Base-by-base conservation (phyloP, 352 stramenopile species). In the Phytophthora rubi region DNA sequence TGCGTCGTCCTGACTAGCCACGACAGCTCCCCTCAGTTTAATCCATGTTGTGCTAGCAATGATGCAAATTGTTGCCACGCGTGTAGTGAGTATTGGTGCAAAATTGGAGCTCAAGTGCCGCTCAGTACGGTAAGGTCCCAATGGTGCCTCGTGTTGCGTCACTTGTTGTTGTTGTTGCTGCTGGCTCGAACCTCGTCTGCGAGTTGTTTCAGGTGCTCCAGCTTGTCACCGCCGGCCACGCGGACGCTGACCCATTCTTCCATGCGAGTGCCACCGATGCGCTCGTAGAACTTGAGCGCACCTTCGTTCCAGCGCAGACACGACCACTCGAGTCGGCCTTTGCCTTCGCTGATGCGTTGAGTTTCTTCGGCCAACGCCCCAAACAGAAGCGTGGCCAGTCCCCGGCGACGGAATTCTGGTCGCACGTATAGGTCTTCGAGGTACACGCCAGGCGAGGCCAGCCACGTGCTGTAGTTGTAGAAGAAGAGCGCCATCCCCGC, bases 391-490 rank as follows among this genome's bases (percentile, higher is more conserved):
- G 65, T 77, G 21, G 70, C 70, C 6, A 77, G 26, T 42, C 65
- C 65, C 6, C 44, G 59, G 18, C 65, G 70, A 64, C 47, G 68
- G 35, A 72, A 77, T 42, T 54, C 70, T 12, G 65, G 64, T 42
- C 54, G 60, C 18, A 76, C 59, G 49, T 73, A 76, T 23, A 76
- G 54, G 26, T 73, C 59, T 30, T 70, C 65, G 21, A 76, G 70
- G 32, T 77, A 70, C 32, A 73, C 64, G 1, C 64, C 70, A 0
- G 65, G 68, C 21, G 70, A 73, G 9, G 59, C 65, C 26, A 77
- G 18, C 70, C 65, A 77, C 28, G 65, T 73, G 59, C 70, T 77
- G 53, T 72, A 76, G 57, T 72, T 76, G 68, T 76, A 76, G 63
- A 68, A 76, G 37, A 76, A 76, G 6, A 76, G 30, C 33, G 63